Evolutionary conservation across 169 alveolate genomes (phyloP), one percentile per base, ranked within the genome.

Genomic region (Plasmodium sp.): DNA sequence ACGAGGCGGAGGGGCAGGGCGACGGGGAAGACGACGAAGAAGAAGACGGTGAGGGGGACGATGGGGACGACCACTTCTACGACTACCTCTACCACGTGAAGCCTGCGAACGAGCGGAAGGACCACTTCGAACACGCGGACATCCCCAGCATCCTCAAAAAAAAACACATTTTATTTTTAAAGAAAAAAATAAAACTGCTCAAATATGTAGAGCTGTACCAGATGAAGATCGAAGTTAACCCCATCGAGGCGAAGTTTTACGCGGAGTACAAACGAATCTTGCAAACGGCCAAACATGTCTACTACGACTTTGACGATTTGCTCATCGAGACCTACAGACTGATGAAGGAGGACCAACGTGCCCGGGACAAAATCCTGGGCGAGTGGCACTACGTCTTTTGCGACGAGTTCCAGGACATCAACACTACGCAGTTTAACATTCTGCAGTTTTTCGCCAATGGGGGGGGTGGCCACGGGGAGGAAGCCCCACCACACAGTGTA

Each of bases 351-450:
- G 85, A 92, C 83, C 22, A 18, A 18, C 72, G 85, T 14, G 72
- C 93, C 56, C 62, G 95, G 71, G 48, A 67, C 72, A 67, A 85
- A 33, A 95, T 96, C 34, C 95, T 93, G 36, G 79, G 84, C 6
- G 93, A 75, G 41, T 97, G 92, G 95, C 58, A 94, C 18, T 96
- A 96, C 92, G 74, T 97, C 7, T 93, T 96, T 84, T 96, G 97
- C 34, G 98, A 97, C 73, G 98, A 97, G 58, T 97, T 94, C 92
- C 98, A 97, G 83, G 98, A 97, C 71, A 96, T 97, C 1, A 96
- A 96, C 75, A 88, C 84, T 31, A 73, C 96, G 5, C 98, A 97
- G 82, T 84, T 96, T 39, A 95, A 96, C 56, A 93, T 96, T 48
- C 36, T 97, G 7, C 95, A 91, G 51, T 67, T 75, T 22, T 86